phyloP scores from a whole-genome alignment of 176 grass and related monocot species.

The Tuctoria greenei region DNA sequence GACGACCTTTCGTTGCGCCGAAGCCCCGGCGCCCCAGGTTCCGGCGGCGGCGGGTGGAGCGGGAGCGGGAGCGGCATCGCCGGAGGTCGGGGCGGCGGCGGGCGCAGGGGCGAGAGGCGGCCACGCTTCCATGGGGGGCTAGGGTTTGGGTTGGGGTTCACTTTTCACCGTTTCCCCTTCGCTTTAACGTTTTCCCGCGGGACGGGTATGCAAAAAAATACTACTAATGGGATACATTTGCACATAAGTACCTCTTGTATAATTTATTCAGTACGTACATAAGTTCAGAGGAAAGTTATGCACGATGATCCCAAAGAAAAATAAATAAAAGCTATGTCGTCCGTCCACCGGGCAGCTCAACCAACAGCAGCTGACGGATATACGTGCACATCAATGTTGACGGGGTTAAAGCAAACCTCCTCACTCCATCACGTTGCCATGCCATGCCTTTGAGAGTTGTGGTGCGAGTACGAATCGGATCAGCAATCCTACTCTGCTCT shows the following conservation, averaged over 20 bases:
- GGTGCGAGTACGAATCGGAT: too few relatives aligned
- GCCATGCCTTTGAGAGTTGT: too few relatives aligned
- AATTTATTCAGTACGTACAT: rapidly evolving
- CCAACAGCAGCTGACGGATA: too few relatives aligned
- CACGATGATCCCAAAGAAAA: too few relatives aligned
- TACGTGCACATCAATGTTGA: too few relatives aligned
- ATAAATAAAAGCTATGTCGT: too few relatives aligned
- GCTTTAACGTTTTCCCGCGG: neutral
- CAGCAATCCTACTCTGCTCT: too few relatives aligned
- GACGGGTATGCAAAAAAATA: neutral
- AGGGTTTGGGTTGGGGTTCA: constrained; percentile 42
- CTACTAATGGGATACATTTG: neutral
- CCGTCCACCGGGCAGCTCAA: too few relatives aligned
- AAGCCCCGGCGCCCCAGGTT: constrained; percentile 15
- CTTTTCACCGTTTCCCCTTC: neutral
- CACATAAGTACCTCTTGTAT: rapidly evolving
- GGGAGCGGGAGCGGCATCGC: neutral
- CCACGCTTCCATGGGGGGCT: constrained; percentile 52
- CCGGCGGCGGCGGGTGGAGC: neutral
- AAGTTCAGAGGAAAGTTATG: too few relatives aligned
- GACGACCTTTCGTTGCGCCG: constrained; percentile 34
- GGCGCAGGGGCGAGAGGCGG: constrained; percentile 42
- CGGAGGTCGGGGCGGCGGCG: neutral
- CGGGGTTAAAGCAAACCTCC: too few relatives aligned
- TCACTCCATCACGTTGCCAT: too few relatives aligned